Percentiles rank a stretch among this genome's conserved stretches.
Conservation (phyloP, 2,329 filamentous ascomycete genomes). For the Microdochium nivale region DNA sequence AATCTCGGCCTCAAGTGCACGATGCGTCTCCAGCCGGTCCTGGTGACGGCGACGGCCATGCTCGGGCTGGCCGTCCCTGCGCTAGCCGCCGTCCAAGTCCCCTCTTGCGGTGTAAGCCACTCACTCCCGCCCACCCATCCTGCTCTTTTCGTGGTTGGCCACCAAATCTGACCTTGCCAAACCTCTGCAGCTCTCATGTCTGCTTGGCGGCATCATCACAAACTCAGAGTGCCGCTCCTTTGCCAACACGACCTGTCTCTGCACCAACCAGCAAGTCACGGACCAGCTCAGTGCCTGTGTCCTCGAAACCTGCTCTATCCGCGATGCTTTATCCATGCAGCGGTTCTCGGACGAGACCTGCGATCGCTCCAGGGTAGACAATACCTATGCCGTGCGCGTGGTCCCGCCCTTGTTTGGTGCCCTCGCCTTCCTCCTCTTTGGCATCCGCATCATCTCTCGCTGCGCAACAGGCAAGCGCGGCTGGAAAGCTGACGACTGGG, state of each 20-base stretch:
- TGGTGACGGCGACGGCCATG: not conserved
- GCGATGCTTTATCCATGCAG: not conserved
- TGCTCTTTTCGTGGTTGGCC: too few relatives aligned
- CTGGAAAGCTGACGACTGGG: not conserved
- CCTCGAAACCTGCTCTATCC: not conserved
- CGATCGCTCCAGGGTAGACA: not conserved
- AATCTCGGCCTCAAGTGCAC: not conserved
- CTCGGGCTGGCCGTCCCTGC: not conserved
- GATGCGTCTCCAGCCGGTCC: not conserved
- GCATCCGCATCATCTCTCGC: not conserved
- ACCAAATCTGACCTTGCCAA: not conserved
- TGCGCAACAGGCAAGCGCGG: not conserved
- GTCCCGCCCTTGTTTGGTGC: not conserved
- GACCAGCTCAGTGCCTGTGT: not conserved
- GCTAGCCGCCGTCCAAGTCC: not conserved
- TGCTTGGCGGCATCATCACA: not conserved
- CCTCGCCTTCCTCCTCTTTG: not conserved
- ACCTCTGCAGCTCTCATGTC: not conserved
- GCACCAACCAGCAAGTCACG: not conserved
- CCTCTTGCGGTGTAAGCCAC: not conserved
- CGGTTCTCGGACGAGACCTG: not conserved
- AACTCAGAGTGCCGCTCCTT: not conserved
- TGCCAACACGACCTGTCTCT: not conserved
- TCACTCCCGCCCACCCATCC: too few relatives aligned
- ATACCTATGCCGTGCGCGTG: not conserved